These are phyloP conservation scores for Cercospora sp. DNA, from an alignment of 2,329 filamentous ascomycete genomes.

Conservation along the genomic window DNA sequence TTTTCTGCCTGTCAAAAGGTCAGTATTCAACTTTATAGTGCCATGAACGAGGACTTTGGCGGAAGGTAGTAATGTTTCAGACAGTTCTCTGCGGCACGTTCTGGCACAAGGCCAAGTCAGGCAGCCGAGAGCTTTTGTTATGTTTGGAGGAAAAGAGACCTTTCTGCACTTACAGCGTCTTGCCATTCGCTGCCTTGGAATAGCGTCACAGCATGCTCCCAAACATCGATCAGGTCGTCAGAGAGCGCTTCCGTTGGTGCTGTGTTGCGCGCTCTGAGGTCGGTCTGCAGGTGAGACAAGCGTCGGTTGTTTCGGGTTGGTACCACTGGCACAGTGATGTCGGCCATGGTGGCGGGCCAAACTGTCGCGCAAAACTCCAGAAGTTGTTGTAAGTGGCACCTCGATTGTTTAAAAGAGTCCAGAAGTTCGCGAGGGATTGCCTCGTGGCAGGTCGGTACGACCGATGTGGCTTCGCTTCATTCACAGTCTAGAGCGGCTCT, in stretches of 20 bases:
- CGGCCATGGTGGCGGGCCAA: slow-evolving; percentile 2
- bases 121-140: no score
- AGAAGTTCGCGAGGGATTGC: background rate
- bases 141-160: no score
- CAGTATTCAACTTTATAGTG: background rate
- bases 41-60: no score
- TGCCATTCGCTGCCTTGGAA: slow-evolving; percentile 39
- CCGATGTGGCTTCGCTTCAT: slow-evolving; percentile 13
- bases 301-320: slow-evolving; percentile 2
- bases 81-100: no score
- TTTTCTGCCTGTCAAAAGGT: slow-evolving; percentile 17
- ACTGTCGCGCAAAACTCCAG: slow-evolving; percentile 4
- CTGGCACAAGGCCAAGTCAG: no score
- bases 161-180: slow-evolving; percentile 24
- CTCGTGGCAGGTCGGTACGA: slow-evolving; percentile 6
- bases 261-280: background rate
- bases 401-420: slow-evolving; percentile 4
- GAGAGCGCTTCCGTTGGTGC: slow-evolving; percentile 6
- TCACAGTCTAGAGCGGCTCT: slow-evolving; percentile 17
- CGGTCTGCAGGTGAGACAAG: slow-evolving; percentile 6
- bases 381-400: background rate
- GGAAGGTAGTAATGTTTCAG: no score
- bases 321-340: slow-evolving; percentile 1
- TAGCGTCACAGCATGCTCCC: slow-evolving; percentile 38
- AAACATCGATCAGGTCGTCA: slow-evolving; percentile 33